Percentiles rank a stretch among this genome's conserved stretches.
These are phyloP conservation scores for Rhododendron ferrugineum DNA, from an alignment of 148 eudicot genomes.

Conservation along the genomic window DNA sequence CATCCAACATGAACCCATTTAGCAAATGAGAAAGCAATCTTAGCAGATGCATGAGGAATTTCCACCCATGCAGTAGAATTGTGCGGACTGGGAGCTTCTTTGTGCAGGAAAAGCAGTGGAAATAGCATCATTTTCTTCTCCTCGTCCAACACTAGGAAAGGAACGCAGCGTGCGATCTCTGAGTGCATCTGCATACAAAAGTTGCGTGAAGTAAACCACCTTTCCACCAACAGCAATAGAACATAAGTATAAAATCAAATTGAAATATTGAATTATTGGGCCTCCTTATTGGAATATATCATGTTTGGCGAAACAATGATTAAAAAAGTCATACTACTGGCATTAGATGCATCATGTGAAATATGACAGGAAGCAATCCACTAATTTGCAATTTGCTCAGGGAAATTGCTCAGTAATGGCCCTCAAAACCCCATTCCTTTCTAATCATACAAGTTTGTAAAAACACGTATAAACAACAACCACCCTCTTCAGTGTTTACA, in stretches of 20 bases:
- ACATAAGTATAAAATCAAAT: no score
- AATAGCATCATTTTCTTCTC: slow-evolving; percentile 51
- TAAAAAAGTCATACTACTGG: background rate
- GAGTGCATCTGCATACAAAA: slow-evolving; percentile 38
- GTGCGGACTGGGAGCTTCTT: slow-evolving; percentile 32
- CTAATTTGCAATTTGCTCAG: background rate
- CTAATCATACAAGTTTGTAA: no score
- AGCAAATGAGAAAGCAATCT: slow-evolving; percentile 41
- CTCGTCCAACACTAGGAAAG: slow-evolving; percentile 58
- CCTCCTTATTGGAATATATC: background rate
- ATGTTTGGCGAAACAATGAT: background rate
- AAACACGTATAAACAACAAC: no score
- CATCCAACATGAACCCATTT: slow-evolving; percentile 90
- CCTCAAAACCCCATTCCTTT: background rate
- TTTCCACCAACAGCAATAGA: background rate
- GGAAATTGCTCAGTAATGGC: background rate
- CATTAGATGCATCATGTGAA: background rate
- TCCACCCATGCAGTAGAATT: slow-evolving; percentile 21
- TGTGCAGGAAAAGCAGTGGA: slow-evolving; percentile 24
- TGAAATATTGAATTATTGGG: no score
- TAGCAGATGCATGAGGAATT: slow-evolving; percentile 30
- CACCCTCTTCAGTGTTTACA: background rate
- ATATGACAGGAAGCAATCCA: background rate
- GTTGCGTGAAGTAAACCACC: background rate
- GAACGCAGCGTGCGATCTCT: slow-evolving; percentile 21